These are phyloP conservation scores for Solanum chilense DNA, from an alignment of 257 asterid genomes.

Conservation along the genomic window DNA sequence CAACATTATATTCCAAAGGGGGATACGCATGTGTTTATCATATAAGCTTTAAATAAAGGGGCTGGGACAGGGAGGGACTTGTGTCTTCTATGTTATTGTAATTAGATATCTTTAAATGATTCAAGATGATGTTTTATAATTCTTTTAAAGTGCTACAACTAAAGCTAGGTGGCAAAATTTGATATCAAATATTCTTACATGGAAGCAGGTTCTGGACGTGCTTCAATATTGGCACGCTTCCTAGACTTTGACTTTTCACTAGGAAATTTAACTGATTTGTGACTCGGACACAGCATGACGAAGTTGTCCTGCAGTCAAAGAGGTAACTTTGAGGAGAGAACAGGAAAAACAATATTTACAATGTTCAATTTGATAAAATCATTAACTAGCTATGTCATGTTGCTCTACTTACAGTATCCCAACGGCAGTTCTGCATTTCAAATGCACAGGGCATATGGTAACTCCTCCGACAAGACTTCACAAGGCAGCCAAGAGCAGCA, in stretches of 20 bases:
- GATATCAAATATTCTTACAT: neutral
- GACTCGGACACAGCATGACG: constrained; percentile 75
- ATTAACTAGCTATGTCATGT: neutral
- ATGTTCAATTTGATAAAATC: neutral
- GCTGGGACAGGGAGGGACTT: neutral
- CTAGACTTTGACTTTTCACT: constrained; percentile 45
- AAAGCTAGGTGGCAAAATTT: neutral
- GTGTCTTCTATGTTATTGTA: neutral
- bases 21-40: neutral
- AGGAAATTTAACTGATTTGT: constrained; percentile 64
- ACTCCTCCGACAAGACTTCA: constrained; percentile 68
- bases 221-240: constrained; percentile 18
- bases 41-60: neutral
- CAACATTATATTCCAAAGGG: neutral
- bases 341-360: neutral
- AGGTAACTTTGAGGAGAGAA: neutral
- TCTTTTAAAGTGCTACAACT: neutral
- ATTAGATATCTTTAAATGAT: neutral
- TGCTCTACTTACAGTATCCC: constrained; percentile 57
- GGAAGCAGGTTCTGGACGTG: neutral
- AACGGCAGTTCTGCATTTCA: constrained; percentile 58
- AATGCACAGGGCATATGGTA: constrained; percentile 85
- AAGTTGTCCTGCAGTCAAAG: constrained; percentile 46
- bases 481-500: constrained; percentile 92
- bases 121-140: neutral